Conservation (phyloP, 306 rosid genomes). For the Fragaria vesca region DNA sequence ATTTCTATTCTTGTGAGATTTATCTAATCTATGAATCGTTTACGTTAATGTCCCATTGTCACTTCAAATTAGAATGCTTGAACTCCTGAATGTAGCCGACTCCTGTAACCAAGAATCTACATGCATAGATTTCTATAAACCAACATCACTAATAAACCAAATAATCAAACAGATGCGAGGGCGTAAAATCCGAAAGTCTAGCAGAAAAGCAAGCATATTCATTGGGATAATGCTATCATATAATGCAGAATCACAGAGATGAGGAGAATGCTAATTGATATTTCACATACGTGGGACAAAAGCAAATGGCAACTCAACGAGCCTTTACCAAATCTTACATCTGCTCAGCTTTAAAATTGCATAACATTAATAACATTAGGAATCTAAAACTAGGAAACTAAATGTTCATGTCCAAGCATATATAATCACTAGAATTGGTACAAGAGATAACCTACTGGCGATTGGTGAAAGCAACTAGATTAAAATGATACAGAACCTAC, state of each 20-base stretch:
- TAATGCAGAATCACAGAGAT: neutral
- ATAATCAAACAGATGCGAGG: neutral
- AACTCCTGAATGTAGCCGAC: neutral
- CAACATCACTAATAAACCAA: neutral
- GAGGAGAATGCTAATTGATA: neutral
- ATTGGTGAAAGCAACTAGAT: constrained; percentile 24
- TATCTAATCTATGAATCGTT: neutral
- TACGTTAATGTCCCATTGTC: neutral
- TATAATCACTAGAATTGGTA: constrained; percentile 26
- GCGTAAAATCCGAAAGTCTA: neutral
- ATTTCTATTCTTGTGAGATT: neutral
- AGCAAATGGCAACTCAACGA: neutral
- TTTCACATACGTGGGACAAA: neutral
- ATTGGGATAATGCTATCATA: neutral
- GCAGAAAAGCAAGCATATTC: neutral
- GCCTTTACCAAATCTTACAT: neutral
- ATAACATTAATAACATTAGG: neutral
- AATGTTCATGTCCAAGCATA: constrained; percentile 29
- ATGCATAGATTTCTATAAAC: neutral
- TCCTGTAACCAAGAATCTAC: neutral
- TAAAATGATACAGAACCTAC: constrained; percentile 27
- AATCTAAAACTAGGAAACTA: constrained; percentile 28
- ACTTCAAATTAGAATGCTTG: neutral
- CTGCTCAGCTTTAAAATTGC: neutral
- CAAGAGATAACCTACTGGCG: constrained; percentile 23